These are phyloP conservation scores for Caryocar brasiliense DNA, from an alignment of 441 rosid genomes.

Conservation along the genomic window DNA sequence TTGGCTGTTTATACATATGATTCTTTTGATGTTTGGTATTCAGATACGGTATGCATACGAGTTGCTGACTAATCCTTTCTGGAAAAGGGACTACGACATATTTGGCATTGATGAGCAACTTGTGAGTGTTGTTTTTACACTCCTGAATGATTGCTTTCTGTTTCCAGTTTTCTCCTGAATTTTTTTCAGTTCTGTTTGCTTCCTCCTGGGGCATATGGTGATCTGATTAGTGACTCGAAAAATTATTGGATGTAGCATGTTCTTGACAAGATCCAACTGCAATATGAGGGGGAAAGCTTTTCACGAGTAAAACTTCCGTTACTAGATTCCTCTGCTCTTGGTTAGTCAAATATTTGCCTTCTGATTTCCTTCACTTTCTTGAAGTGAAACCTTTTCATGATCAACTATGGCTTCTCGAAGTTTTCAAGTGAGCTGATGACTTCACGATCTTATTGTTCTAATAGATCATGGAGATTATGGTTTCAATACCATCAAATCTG, in stretches of 20 bases:
- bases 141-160: not conserved
- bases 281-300: constrained; percentile 38
- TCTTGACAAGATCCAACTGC: constrained; percentile 35
- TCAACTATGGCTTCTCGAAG: no score
- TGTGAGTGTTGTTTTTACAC: constrained; percentile 50
- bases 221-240: constrained; percentile 8
- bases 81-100: constrained; percentile 82
- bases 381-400: no score
- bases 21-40: no score
- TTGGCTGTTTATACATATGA: constrained; percentile 4
- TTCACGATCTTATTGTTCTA: constrained; percentile 8
- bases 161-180: no score
- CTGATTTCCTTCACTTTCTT: not conserved
- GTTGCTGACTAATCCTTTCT: constrained; percentile 52
- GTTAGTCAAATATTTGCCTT: constrained; percentile 27
- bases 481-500: constrained; percentile 39
- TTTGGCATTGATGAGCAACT: constrained; percentile 71
- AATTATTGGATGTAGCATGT: constrained; percentile 43
- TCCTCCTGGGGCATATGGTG: constrained; percentile 1
- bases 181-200: no score
- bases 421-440: not conserved
- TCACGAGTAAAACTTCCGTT: constrained; percentile 54
- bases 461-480: constrained; percentile 43
- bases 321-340: constrained; percentile 41
- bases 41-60: constrained; percentile 85